A percentile compares a stretch with the other conserved stretches of the same genome.
Evolutionary conservation across 805 yeast species (phyloP).

Genomic region (Zygotorulaspora chibaensis): DNA sequence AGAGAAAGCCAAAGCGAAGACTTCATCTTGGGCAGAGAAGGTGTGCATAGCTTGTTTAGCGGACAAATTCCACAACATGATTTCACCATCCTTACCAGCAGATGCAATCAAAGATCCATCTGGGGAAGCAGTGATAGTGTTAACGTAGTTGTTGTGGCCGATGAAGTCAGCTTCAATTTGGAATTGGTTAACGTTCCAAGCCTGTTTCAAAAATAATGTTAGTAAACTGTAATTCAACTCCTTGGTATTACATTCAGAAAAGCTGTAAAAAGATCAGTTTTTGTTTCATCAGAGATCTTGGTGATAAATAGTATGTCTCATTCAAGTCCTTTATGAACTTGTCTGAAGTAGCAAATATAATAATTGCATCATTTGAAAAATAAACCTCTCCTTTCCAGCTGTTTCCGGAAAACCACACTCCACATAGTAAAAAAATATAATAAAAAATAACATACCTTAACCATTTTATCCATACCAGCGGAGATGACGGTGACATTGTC

Average conservation of each 20-base stretch:
- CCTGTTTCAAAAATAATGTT: constrained; percentile 50
- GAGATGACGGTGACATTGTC: constrained; percentile 76
- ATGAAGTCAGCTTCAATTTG: constrained; percentile 89
- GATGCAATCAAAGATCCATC: constrained; percentile 99
- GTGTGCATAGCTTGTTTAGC: constrained; percentile 84
- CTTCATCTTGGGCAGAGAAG: constrained; percentile 92
- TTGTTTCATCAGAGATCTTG: constrained; percentile 89
- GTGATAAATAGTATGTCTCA: constrained; percentile 94
- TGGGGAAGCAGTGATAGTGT: constrained; percentile 96
- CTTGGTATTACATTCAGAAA: no score
- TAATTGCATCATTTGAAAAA: constrained; percentile 59
- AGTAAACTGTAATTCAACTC: constrained; percentile 34
- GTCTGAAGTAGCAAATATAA: constrained; percentile 99
- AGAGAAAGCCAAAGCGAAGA: constrained; percentile 97
- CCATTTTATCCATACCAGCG: constrained; percentile 98
- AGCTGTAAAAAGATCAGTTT: neutral
- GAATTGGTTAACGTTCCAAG: constrained; percentile 89
- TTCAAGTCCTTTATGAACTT: constrained; percentile 56
- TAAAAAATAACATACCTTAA: constrained; percentile 77
- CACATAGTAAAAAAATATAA: constrained; percentile 8
- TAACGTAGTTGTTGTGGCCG: constrained; percentile 99
- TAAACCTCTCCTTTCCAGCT: constrained; percentile 1
- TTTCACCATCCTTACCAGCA: constrained; percentile 99
- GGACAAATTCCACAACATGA: constrained; percentile 97
- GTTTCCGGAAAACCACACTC: neutral